Conservation (phyloP, 2,329 filamentous ascomycete genomes). For the Hypomyces perniciosus region DNA sequence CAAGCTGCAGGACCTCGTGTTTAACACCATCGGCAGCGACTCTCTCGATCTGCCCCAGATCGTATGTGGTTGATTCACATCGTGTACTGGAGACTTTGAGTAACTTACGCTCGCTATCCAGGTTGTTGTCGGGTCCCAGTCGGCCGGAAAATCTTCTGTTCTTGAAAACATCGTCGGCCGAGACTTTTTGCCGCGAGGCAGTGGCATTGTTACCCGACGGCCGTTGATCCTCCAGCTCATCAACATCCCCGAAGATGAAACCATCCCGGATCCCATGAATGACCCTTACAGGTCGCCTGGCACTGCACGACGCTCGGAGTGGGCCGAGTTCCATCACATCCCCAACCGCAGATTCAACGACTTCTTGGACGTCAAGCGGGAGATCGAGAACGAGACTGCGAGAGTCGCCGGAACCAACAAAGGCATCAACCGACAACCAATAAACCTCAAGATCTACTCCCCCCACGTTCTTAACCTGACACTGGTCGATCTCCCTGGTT, state of each 20-base stretch:
- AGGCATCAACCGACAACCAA: slow-evolving; percentile 94
- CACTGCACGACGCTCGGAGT: slow-evolving; percentile 61
- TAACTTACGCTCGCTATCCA: slow-evolving; percentile 31
- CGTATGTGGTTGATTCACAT: slow-evolving; percentile 49
- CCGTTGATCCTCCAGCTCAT: slow-evolving; percentile 97
- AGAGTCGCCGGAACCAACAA: slow-evolving; percentile 93
- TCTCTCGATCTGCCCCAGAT: slow-evolving; percentile 97
- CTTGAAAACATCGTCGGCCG: slow-evolving; percentile 98
- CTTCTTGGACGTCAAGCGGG: slow-evolving; percentile 87
- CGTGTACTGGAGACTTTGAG: no score
- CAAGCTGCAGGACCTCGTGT: slow-evolving; percentile 96
- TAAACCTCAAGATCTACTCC: slow-evolving; percentile 98
- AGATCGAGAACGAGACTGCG: slow-evolving; percentile 95
- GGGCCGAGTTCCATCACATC: slow-evolving; percentile 96
- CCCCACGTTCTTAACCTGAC: slow-evolving; percentile 95
- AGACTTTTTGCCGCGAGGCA: slow-evolving; percentile 93
- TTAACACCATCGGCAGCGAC: slow-evolving; percentile 99
- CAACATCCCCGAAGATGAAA: slow-evolving; percentile 78
- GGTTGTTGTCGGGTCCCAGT: slow-evolving; percentile 98
- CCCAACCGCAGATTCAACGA: slow-evolving; percentile 84
- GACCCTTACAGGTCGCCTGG: slow-evolving; percentile 73
- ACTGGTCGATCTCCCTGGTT: slow-evolving; percentile 86
- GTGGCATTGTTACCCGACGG: slow-evolving; percentile 90
- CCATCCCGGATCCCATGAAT: slow-evolving; percentile 57
- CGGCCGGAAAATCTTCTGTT: slow-evolving; percentile 95